These are phyloP conservation scores for Boletus sp. DNA, from an alignment of 768 basidiomycete species.

Conservation along the genomic window DNA sequence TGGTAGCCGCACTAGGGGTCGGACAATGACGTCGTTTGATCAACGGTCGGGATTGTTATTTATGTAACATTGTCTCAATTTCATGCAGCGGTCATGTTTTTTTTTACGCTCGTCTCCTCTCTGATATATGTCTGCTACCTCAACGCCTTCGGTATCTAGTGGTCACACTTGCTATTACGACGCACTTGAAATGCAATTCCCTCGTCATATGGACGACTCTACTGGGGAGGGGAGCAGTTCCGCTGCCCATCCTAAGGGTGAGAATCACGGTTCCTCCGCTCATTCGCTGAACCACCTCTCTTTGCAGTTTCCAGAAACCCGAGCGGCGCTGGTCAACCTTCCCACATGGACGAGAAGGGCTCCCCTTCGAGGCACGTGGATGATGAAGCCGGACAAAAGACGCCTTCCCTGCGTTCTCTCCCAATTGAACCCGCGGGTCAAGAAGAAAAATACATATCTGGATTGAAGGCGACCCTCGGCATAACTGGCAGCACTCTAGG, in stretches of 20 bases:
- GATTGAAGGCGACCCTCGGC: neutral
- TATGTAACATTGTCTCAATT: conserved; percentile 9
- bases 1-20: conserved; percentile 18
- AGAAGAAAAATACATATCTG: conserved; percentile 6
- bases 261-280: neutral
- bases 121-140: conserved; percentile 13
- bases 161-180: conserved; percentile 44
- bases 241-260: neutral
- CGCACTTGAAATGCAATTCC: conserved; percentile 38
- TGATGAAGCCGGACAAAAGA: neutral
- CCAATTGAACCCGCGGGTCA: conserved; percentile 10
- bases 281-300: neutral
- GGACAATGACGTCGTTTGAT: conserved; percentile 22
- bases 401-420: conserved; percentile 26
- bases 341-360: neutral
- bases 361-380: neutral
- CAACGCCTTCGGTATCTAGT: conserved; percentile 28
- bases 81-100: neutral
- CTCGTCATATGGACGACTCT: neutral
- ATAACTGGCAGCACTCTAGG: neutral
- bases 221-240: neutral
- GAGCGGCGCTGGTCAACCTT: neutral
- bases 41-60: conserved; percentile 19
- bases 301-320: neutral
- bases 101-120: neutral